Evolutionary conservation across 805 yeast genomes (phyloP).

Genomic region (Saccharomycopsis fibuligera): DNA sequence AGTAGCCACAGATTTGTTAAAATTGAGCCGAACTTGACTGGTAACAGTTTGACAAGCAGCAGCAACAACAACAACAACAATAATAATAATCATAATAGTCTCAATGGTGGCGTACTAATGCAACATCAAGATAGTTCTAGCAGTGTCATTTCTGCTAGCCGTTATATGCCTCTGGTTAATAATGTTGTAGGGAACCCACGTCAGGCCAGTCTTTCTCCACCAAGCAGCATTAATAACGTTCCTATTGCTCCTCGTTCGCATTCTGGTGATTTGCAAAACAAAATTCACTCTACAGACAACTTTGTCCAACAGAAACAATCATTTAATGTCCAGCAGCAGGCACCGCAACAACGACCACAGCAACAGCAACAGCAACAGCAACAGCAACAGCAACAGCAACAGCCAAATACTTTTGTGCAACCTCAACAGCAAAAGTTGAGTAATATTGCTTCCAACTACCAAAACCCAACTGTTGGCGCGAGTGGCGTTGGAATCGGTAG

Average conservation of each 20-base stretch:
- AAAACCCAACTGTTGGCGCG: neutral
- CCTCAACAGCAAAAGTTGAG: neutral
- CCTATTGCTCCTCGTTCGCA: too few species aligned
- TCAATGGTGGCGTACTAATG: neutral
- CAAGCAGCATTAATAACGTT: neutral
- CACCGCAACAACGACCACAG: neutral
- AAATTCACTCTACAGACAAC: too few species aligned
- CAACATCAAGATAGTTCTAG: neutral
- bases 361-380: neutral
- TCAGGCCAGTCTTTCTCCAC: too few species aligned
- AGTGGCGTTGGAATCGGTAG: neutral
- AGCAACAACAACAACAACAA: too few species aligned
- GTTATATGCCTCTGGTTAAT: too few species aligned
- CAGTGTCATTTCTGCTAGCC: too few species aligned
- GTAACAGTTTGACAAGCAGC: neutral
- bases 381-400: neutral
- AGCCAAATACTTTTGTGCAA: neutral
- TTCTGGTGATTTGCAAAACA: too few species aligned
- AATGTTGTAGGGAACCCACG: too few species aligned
- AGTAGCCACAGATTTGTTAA: neutral
- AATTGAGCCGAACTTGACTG: conserved; percentile 6
- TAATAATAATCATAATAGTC: too few species aligned
- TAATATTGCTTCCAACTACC: neutral
- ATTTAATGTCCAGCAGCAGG: too few species aligned
- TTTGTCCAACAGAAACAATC: too few species aligned